These are phyloP conservation scores for Aspergillus pseudoviridinutans DNA, from an alignment of 2,329 filamentous ascomycete genomes.

Conservation along the genomic window DNA sequence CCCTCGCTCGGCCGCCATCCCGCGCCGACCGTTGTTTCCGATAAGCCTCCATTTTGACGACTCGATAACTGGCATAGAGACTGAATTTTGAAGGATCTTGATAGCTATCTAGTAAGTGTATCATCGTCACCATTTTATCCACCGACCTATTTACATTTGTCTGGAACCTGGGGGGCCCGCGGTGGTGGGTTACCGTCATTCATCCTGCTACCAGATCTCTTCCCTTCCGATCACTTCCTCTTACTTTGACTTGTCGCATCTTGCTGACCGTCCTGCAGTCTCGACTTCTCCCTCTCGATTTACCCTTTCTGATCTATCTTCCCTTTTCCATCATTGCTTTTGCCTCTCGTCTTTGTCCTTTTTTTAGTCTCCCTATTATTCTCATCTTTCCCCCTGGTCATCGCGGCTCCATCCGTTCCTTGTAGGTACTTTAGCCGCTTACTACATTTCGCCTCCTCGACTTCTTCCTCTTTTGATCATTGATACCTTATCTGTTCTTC, in stretches of 20 bases:
- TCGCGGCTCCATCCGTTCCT: slow-evolving; percentile 11
- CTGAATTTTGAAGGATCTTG: not conserved
- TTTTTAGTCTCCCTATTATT: slow-evolving; percentile 7
- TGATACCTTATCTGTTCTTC: not conserved
- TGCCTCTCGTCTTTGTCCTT: slow-evolving; percentile 2
- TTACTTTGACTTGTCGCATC: not conserved
- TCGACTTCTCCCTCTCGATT: slow-evolving; percentile 1
- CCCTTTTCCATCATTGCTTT: not conserved
- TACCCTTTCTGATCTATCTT: slow-evolving; percentile 2
- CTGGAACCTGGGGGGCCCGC: not conserved
- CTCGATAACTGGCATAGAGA: not conserved
- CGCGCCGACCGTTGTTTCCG: slow-evolving; percentile 28
- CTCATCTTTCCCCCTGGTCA: slow-evolving; percentile 5
- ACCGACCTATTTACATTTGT: not conserved
- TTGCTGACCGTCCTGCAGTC: slow-evolving; percentile 4
- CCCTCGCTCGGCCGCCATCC: slow-evolving; percentile 17
- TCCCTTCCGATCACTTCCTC: slow-evolving; percentile 5
- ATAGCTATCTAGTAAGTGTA: not conserved
- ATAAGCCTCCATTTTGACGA: slow-evolving; percentile 25
- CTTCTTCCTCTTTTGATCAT: slow-evolving; percentile 5
- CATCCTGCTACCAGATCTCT: slow-evolving; percentile 5
- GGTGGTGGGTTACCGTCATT: not conserved
- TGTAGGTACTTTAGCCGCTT: slow-evolving; percentile 7
- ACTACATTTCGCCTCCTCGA: slow-evolving; percentile 8
- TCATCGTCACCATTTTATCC: slow-evolving; percentile 23